Conservation (phyloP, 257 asterid genomes). For the Fraxinus pennsylvanica region DNA sequence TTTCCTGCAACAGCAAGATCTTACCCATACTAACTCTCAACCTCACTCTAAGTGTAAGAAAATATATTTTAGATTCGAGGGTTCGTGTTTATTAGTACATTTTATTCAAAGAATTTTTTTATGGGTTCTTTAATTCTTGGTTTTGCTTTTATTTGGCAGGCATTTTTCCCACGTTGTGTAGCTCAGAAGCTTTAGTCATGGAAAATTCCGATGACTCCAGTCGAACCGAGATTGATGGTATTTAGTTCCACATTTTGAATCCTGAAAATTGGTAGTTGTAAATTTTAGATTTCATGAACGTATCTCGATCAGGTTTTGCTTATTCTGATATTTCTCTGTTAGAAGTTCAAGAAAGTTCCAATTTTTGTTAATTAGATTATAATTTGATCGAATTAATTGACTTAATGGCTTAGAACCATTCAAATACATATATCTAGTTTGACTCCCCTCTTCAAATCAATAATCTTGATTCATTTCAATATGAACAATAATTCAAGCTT, state of each 20-base stretch:
- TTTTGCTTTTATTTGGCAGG: slow-evolving; percentile 43
- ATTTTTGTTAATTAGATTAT: slow-evolving; percentile 13
- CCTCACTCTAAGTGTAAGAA: slow-evolving; percentile 38
- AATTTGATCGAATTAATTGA: slow-evolving; percentile 1
- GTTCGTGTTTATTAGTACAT: slow-evolving; percentile 1
- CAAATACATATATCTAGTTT: too few species aligned
- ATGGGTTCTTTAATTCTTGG: slow-evolving; percentile 23
- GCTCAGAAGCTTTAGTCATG: slow-evolving; percentile 46
- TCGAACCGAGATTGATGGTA: slow-evolving; percentile 54
- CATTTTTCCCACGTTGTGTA: slow-evolving; percentile 23
- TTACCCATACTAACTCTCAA: slow-evolving; percentile 26
- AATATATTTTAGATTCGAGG: slow-evolving; percentile 18
- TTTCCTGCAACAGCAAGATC: slow-evolving; percentile 44
- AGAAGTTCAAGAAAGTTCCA: slow-evolving; percentile 23
- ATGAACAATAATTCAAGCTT: too few species aligned
- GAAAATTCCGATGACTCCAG: slow-evolving; percentile 37
- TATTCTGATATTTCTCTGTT: slow-evolving; percentile 11
- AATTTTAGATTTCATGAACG: background rate
- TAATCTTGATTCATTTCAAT: too few species aligned
- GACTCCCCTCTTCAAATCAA: too few species aligned
- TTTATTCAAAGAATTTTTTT: background rate
- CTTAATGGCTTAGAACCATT: background rate
- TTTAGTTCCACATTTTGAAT: slow-evolving; percentile 16
- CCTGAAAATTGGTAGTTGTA: slow-evolving; percentile 11
- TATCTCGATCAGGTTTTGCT: background rate